Evolutionary conservation across 257 asterid genomes (phyloP).

Genomic region (Solanum appendiculatum): DNA sequence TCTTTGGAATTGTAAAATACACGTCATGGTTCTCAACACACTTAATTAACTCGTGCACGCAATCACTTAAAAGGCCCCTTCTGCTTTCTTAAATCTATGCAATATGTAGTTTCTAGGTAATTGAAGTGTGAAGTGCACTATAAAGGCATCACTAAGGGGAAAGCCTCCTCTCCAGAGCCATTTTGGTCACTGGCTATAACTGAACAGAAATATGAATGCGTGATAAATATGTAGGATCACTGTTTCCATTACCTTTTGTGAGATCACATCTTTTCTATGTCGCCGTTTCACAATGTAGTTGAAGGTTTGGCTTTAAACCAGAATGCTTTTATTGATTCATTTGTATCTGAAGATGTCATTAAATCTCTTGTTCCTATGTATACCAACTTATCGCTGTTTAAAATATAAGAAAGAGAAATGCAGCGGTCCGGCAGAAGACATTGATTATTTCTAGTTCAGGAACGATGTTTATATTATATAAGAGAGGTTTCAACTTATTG

Average conservation of each 20-base stretch:
- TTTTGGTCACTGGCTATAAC: neutral
- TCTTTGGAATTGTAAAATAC: neutral
- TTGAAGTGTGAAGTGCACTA: neutral
- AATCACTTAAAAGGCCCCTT: neutral
- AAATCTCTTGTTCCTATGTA: neutral
- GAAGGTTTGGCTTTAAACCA: neutral
- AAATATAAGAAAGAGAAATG: neutral
- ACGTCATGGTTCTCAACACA: neutral
- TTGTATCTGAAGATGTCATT: neutral
- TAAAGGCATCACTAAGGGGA: neutral
- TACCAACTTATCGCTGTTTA: neutral
- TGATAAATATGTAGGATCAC: neutral
- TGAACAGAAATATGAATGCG: neutral
- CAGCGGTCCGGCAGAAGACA: neutral
- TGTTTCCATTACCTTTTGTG: neutral
- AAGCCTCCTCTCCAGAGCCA: neutral
- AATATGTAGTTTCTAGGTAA: neutral
- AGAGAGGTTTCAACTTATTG: neutral
- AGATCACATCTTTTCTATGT: neutral
- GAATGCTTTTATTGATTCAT: neutral
- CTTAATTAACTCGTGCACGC: neutral
- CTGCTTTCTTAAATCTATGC: neutral
- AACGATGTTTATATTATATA: neutral
- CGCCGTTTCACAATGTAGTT: neutral
- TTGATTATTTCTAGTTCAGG: neutral